Conservation (phyloP, 2,329 filamentous ascomycete genomes). For the Fusarium tupiense region DNA sequence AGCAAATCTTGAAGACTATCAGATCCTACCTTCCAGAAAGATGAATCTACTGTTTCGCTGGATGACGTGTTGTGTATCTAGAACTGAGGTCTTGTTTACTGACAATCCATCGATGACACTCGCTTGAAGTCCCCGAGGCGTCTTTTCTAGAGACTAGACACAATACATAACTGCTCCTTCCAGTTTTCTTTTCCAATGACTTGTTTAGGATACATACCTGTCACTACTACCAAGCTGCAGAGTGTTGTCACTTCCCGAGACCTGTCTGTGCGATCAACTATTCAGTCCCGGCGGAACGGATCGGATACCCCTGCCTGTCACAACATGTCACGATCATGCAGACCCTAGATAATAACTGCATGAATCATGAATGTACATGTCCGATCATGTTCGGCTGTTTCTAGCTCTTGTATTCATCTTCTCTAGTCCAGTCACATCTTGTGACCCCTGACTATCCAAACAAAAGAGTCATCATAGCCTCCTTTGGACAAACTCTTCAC, state of each 20-base stretch:
- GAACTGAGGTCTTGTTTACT: background rate
- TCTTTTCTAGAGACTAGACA: background rate
- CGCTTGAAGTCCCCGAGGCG: too few relatives aligned
- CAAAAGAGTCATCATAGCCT: background rate
- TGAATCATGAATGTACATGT: background rate
- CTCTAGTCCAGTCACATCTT: background rate
- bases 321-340: slow-evolving; percentile 7
- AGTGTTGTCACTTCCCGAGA: background rate
- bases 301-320: slow-evolving; percentile 11
- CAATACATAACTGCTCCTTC: background rate
- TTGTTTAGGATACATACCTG: background rate
- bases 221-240: background rate
- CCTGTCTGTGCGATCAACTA: background rate
- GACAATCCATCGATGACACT: background rate
- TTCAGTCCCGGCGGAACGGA: background rate
- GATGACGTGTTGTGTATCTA: background rate
- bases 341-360: background rate
- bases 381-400: slow-evolving; percentile 9
- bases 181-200: background rate
- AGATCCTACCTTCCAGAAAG: background rate
- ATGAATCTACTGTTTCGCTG: rapidly evolving
- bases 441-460: background rate
- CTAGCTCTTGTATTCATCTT: background rate
- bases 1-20: background rate
- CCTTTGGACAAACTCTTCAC: background rate